phyloP scores from a whole-genome alignment of 805 yeast genomes.

The Scheffersomyces stipitis region DNA sequence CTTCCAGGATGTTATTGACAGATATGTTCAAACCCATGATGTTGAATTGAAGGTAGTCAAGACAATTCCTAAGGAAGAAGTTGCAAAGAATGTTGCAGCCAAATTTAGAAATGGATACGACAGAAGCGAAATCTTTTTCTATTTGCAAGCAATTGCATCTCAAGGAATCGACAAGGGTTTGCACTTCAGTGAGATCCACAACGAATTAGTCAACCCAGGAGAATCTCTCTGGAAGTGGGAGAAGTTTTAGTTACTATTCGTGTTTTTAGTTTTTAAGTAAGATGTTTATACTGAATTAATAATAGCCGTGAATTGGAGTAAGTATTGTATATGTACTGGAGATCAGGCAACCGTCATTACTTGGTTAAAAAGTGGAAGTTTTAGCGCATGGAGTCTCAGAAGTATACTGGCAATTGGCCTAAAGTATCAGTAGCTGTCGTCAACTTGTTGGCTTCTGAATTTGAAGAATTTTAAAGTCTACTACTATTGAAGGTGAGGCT shows the following conservation, averaged over 20 bases:
- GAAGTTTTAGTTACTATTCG: constrained; percentile 22
- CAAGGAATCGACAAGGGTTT: constrained; percentile 44
- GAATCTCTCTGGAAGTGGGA: constrained; percentile 47
- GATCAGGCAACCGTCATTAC: too few species aligned
- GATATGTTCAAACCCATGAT: constrained; percentile 40
- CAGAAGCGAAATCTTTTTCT: constrained; percentile 32
- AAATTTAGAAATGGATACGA: constrained; percentile 29
- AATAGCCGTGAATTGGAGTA: too few species aligned
- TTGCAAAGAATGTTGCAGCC: constrained; percentile 27
- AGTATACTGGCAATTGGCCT: too few species aligned
- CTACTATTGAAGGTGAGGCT: too few species aligned
- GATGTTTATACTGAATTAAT: too few species aligned
- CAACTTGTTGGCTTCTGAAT: too few species aligned
- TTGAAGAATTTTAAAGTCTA: too few species aligned
- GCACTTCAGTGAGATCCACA: constrained; percentile 28
- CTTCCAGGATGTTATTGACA: constrained; percentile 35
- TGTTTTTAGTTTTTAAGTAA: too few species aligned
- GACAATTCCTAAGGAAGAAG: constrained; percentile 20
- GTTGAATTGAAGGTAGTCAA: constrained; percentile 18
- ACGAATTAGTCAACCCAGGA: constrained; percentile 47
- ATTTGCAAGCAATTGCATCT: constrained; percentile 28
- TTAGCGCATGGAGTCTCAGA: too few species aligned
- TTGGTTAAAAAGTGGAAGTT: too few species aligned
- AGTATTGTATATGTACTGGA: too few species aligned
- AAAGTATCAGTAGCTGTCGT: too few species aligned